Base-by-base conservation (phyloP, 345 rosid genomes). In the Acer campestre region DNA sequence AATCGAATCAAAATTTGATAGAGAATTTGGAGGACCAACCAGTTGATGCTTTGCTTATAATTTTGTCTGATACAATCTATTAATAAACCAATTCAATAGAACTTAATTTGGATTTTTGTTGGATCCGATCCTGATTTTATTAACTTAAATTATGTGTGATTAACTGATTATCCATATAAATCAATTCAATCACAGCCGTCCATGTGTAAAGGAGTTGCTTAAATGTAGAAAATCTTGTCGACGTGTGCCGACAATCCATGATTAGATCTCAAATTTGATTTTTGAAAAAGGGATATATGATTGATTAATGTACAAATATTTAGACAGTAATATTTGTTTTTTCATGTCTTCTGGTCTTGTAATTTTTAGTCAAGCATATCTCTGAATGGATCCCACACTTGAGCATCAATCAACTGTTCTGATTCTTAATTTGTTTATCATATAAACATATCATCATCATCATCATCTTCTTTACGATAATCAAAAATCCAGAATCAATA, bases 371-470 rank as follows among this genome's bases (percentile, higher is more conserved):
- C 78, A 61, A 29, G 7, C 2, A 51, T 35, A 75, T 80, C 77
- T 80, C 46, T 23, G 3, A 8, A 73, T 80, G 83, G 81, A 77
- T 72, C 64, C 78, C 74, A 59, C 49, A 49, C 40, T n/a, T 56
- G 3, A 8, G 23, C 55, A 49, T 49, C 16, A 12, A 11, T 9
- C 16, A 49, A 49, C 55, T 49, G 17, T n/a, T 17, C 23, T 56
- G 46, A 56, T 56, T 56, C 61, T 56, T 56, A 56, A n/a, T 56
- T 56, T 56, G 23, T 56, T 56, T 56, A 56, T 18, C 22, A 56
- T 1, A 18, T 35, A 35, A 35, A 35, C 38, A 35, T 6, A 35
- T 35, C 38, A 35, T 35, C 35, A 31, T 31, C 38, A 35, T 35
- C 38, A 35, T 29, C 31, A 29, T 29, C 31, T 35, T 31, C 35